Evolutionary conservation across 2,329 filamentous ascomycete genomes (phyloP).

Genomic region (Cytospora mali): DNA sequence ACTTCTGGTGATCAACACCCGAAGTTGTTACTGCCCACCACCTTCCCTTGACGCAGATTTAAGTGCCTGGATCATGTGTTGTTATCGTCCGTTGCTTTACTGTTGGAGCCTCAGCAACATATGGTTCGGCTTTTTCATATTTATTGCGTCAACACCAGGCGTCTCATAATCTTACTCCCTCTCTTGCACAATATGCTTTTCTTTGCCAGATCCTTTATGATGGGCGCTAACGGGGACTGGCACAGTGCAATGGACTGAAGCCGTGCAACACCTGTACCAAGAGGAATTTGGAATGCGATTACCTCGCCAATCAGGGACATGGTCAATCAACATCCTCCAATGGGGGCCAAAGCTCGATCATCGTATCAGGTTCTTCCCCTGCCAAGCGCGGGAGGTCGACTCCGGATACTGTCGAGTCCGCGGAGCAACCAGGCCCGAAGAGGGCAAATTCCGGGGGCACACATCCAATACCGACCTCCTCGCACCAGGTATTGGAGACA

Average conservation of each 20-base stretch:
- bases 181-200: neutral
- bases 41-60: neutral
- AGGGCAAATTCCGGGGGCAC: constrained; percentile 23
- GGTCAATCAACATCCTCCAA: constrained; percentile 30
- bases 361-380: constrained; percentile 31
- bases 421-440: constrained; percentile 16
- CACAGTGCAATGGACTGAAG: constrained; percentile 60
- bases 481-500: constrained; percentile 25
- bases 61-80: neutral
- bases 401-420: constrained; percentile 17
- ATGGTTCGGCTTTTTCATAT: neutral
- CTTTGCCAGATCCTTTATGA: neutral
- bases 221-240: constrained; percentile 19
- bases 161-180: neutral
- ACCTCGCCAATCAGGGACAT: constrained; percentile 37
- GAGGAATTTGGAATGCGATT: constrained; percentile 50
- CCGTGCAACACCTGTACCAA: constrained; percentile 63
- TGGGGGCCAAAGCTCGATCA: constrained; percentile 37
- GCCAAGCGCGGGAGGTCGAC: constrained; percentile 29
- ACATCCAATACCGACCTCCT: neutral
- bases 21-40: neutral
- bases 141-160: neutral
- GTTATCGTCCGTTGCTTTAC: neutral
- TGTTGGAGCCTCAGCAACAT: neutral
- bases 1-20: neutral